Base-by-base conservation (phyloP, 2,329 filamentous ascomycete species). In the Calonectria honghensis region DNA sequence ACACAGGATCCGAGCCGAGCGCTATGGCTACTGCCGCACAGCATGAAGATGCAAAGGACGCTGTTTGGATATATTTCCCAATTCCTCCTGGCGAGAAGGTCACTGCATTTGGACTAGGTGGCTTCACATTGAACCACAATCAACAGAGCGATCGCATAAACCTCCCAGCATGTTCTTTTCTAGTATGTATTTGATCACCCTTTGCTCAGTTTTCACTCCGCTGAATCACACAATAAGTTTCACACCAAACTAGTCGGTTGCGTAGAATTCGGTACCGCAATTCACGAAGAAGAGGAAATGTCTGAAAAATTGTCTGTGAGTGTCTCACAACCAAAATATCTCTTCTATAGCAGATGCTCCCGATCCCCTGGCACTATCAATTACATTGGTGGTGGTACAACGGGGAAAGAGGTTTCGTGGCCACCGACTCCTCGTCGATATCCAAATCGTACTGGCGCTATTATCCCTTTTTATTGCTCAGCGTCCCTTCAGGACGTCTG, bases 11-110 rank as follows among this genome's bases (percentile, higher is more conserved):
- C 5, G 39, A 65, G 16, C 61, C 39, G 4, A 48, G 16, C n/a
- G 61, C 61, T 4, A 48, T 20, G 9, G 27, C 16, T 6, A 48
- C 24, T 5, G 27, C 24, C 4, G 18, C 18, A 48, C 16, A 6
- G 24, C 20, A 27, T 14, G 3, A 16, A 2, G 4, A 45, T 27
- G 13, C 27, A 7, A 27, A 48, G 1, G 24, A 32, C 2, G 18
- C 39, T 32, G n/a, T 48, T 24, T 65, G 61, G 61, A 18, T 65
- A 4, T 65, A 65, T 32, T 35, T 65, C 31, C 61, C 61, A 7
- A 32, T 65, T 7, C n/a, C 61, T 9, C 39, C 39, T 4, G 61
- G 39, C 0, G 61, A 65, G 24, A 18, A 32, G 20, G 7, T 65
- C 9, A 65, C 27, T 0, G 24, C 13, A 27, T 65, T 65, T 35